These are phyloP conservation scores for Karstenula rhodostoma DNA, from an alignment of 2,329 filamentous ascomycete species.

Conservation along the genomic window DNA sequence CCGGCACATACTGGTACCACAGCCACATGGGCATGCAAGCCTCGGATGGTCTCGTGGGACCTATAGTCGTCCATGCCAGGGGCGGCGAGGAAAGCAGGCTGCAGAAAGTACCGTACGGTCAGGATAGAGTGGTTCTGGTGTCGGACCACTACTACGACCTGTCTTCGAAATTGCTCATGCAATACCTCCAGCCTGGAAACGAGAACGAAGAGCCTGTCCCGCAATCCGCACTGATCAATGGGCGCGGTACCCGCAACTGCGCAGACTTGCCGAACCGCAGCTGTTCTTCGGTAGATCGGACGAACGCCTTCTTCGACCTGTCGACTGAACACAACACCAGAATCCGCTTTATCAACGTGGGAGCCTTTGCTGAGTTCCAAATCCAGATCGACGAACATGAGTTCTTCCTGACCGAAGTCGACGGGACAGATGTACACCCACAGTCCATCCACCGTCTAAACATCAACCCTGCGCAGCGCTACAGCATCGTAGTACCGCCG, in stretches of 20 bases:
- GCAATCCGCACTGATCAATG: slow-evolving; percentile 55
- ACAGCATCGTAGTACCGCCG: slow-evolving; percentile 69
- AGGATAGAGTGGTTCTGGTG: slow-evolving; percentile 69
- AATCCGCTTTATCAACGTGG: slow-evolving; percentile 76
- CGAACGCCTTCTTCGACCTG: slow-evolving; percentile 44
- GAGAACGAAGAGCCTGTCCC: slow-evolving; percentile 66
- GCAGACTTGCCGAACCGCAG: slow-evolving; percentile 43
- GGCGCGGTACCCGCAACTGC: slow-evolving; percentile 50
- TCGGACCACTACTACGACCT: slow-evolving; percentile 73
- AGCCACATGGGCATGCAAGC: slow-evolving; percentile 54
- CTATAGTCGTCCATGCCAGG: slow-evolving; percentile 46
- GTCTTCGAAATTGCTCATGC: slow-evolving; percentile 57
- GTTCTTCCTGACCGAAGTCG: slow-evolving; percentile 70
- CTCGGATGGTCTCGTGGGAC: slow-evolving; percentile 52
- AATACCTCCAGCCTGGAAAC: slow-evolving; percentile 61
- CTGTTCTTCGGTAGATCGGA: slow-evolving; percentile 45
- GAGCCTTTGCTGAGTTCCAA: slow-evolving; percentile 68
- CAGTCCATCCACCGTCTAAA: slow-evolving; percentile 64
- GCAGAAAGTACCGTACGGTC: slow-evolving; percentile 53
- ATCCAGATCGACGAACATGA: slow-evolving; percentile 70
- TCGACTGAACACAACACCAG: slow-evolving; percentile 68
- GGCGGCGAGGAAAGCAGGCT: slow-evolving; percentile 52
- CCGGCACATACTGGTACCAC: slow-evolving; percentile 46
- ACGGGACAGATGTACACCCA: slow-evolving; percentile 69
- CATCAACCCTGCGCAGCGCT: slow-evolving; percentile 73